Evolutionary conservation across 1,139 yeast genomes (phyloP), one percentile per base, ranked within the genome.

Genomic region (Debaryomyces nepalensis): DNA sequence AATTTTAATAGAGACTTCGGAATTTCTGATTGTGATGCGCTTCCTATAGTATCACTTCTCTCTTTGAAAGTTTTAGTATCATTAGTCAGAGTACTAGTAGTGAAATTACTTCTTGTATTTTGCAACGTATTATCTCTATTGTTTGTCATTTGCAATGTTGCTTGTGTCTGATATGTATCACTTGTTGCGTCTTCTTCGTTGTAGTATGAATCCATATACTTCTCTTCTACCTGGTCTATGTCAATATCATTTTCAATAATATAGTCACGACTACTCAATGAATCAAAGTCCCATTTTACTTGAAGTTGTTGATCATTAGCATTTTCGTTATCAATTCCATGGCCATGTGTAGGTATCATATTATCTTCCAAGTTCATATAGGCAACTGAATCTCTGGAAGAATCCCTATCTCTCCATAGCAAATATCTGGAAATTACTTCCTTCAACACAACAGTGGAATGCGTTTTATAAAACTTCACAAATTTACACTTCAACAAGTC

Each of bases 241-340:
- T 78, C 75, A 39, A 80, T 77, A 41, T 81, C 85, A 58, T 81
- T 82, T 43, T 85, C 89, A 40, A 82, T 65, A 42, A 86, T 83
- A 55, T 84, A 85, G 51, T 85, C 91, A 29, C 81, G 75, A 38
- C 87, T 79, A 55, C 85, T 82, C 44, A 86, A 64, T 1, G 93
- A 84, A 59, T 87, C 95, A 54, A 87, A 87, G 63, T 87, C 95
- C 95, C 96, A 87, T 61, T 84, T 84, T n/a, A 84, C 82, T 49
- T 81, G 88, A n/a, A 79, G 66, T 34, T 69, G 70, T 29, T 62
- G 66, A 12, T 48, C 50, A 43, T 45, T 42, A 12, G 50, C 52
- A 20, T 50, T 52, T 12, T 55, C 54, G 15, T 51, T 49, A 20
- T 52, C 58, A 18, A 4, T 22, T 10, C 31, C 26, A 12, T 12